These are phyloP conservation scores for Paramyrothecium sp. DNA, from an alignment of 2,329 filamentous ascomycete genomes.

Conservation along the genomic window DNA sequence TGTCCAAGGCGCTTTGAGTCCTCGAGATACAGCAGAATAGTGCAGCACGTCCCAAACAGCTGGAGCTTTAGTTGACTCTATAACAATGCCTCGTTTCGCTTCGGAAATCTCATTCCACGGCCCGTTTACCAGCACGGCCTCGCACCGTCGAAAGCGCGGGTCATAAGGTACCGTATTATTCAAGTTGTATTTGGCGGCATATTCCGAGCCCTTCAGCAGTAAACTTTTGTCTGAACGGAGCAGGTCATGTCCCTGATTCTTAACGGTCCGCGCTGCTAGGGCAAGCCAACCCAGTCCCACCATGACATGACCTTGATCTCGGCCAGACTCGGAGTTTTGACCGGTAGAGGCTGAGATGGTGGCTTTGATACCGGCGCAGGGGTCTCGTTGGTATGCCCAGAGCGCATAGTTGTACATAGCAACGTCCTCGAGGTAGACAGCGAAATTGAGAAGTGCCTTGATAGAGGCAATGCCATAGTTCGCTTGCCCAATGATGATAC, in stretches of 20 bases:
- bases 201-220: slow-evolving; percentile 33
- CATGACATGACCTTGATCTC: slow-evolving; percentile 33
- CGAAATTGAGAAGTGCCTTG: slow-evolving; percentile 34
- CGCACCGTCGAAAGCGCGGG: slow-evolving; percentile 33
- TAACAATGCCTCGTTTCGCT: background rate
- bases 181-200: slow-evolving; percentile 36
- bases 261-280: slow-evolving; percentile 26
- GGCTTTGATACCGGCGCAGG: slow-evolving; percentile 30
- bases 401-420: slow-evolving; percentile 39
- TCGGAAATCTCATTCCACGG: slow-evolving; percentile 24
- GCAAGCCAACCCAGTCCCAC: slow-evolving; percentile 32
- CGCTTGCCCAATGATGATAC: slow-evolving; percentile 35
- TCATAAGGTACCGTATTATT: slow-evolving; percentile 31
- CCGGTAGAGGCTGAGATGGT: slow-evolving; percentile 29
- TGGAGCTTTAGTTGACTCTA: too few relatives aligned
- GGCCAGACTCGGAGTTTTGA: slow-evolving; percentile 32
- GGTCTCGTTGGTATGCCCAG: slow-evolving; percentile 31
- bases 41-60: too few relatives aligned
- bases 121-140: slow-evolving; percentile 35
- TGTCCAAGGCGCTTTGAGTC: too few relatives aligned
- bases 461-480: slow-evolving; percentile 41
- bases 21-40: too few relatives aligned
- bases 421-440: slow-evolving; percentile 39
- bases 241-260: slow-evolving; percentile 33
- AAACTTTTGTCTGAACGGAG: slow-evolving; percentile 28